phyloP scores from a whole-genome alignment of 768 basidiomycete genomes.

The Trametes elegans region DNA sequence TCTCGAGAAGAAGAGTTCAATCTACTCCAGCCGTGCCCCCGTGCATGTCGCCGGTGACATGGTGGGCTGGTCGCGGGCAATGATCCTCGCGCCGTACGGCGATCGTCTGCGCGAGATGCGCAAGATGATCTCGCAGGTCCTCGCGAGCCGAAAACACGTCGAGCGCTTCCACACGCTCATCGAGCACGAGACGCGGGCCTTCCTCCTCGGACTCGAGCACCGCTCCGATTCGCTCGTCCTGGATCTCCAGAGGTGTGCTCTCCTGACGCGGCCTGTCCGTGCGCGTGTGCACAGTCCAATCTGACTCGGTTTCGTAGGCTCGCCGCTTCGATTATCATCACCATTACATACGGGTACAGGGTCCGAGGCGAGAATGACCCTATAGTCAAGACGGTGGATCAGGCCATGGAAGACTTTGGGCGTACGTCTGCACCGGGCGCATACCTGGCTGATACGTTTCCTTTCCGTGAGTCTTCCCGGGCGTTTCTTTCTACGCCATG shows the following conservation, averaged over 20 bases:
- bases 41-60: conserved; percentile 25
- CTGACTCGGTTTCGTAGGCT: conserved; percentile 18
- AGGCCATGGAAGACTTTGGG: conserved; percentile 26
- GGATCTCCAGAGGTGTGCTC: conserved; percentile 41
- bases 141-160: conserved; percentile 40
- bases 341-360: conserved; percentile 31
- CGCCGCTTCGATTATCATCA: conserved; percentile 27
- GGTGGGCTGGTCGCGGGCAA: conserved; percentile 29
- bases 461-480: conserved; percentile 24
- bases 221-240: conserved; percentile 37
- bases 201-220: conserved; percentile 40
- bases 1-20: conserved; percentile 29
- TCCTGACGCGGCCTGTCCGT: neutral
- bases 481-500: neutral
- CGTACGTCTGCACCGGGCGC: conserved; percentile 31
- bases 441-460: conserved; percentile 34
- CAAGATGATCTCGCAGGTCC: conserved; percentile 38
- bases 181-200: conserved; percentile 42
- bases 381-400: conserved; percentile 26
- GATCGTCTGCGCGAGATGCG: conserved; percentile 43
- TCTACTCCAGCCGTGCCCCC: conserved; percentile 26
- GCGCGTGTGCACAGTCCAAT: neutral
- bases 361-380: conserved; percentile 25
- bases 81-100: conserved; percentile 41
- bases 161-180: conserved; percentile 35